phyloP scores from a whole-genome alignment of 805 yeast species.

The Clavispora phyllophila region DNA sequence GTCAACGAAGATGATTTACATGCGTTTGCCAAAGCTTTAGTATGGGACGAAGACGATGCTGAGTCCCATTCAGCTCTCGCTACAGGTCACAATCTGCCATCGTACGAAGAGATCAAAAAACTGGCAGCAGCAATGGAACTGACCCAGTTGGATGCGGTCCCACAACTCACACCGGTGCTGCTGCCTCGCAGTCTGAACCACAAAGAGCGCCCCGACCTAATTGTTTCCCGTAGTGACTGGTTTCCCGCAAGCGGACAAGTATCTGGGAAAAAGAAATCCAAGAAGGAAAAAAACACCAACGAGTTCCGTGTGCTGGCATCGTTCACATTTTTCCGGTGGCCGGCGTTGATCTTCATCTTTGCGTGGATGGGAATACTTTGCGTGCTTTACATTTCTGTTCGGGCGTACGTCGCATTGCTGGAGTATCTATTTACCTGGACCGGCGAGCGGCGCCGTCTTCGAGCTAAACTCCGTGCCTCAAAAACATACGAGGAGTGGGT shows the following conservation, averaged over 20 bases:
- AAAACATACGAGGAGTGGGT: slow-evolving; percentile 59
- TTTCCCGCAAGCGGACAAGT: slow-evolving; percentile 17
- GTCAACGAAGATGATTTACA: slow-evolving; percentile 33
- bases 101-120: not conserved
- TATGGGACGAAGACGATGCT: slow-evolving; percentile 30
- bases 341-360: slow-evolving; percentile 48
- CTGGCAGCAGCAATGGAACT: not conserved
- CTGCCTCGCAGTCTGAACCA: not conserved
- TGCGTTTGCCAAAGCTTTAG: slow-evolving; percentile 36
- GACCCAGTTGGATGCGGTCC: slow-evolving; percentile 3
- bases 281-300: slow-evolving; percentile 19
- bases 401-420: slow-evolving; percentile 58
- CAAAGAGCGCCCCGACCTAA: slow-evolving; percentile 13
- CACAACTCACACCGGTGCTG: slow-evolving; percentile 4
- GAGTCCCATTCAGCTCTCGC: slow-evolving; percentile 6
- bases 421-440: slow-evolving; percentile 59
- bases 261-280: slow-evolving; percentile 5
- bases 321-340: slow-evolving; percentile 55
- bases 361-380: slow-evolving; percentile 52
- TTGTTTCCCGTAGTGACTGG: slow-evolving; percentile 24
- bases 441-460: slow-evolving; percentile 47
- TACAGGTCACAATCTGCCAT: slow-evolving; percentile 7
- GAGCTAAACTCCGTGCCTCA: slow-evolving; percentile 47
- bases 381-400: slow-evolving; percentile 43
- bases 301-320: slow-evolving; percentile 34